Percentiles rank a stretch among this genome's conserved stretches.
Evolutionary conservation across 2,329 filamentous ascomycete genomes (phyloP).

Genomic region (Trichoderma koningii): DNA sequence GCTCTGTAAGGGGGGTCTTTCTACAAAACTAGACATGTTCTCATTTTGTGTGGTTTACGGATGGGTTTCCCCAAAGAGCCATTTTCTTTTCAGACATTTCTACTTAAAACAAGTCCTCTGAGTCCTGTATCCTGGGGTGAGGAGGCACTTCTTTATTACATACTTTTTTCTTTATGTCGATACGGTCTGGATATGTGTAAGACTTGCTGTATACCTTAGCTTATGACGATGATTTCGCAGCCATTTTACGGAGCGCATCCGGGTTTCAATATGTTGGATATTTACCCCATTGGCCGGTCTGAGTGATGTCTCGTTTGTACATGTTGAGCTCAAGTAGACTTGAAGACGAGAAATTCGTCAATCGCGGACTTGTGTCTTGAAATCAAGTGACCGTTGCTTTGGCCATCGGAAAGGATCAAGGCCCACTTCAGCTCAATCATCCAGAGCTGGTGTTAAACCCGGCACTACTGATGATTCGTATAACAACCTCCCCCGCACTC

Average conservation of each 20-base stretch:
- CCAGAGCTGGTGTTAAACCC: too few species aligned
- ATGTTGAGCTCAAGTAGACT: too few species aligned
- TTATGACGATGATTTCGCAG: constrained; percentile 24
- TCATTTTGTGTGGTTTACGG: constrained; percentile 6
- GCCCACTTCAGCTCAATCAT: too few species aligned
- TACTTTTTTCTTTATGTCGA: constrained; percentile 19
- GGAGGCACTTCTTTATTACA: not conserved
- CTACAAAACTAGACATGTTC: not conserved
- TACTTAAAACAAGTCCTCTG: constrained; percentile 8
- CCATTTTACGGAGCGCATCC: constrained; percentile 19
- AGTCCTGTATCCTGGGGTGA: not conserved
- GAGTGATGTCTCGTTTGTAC: too few species aligned
- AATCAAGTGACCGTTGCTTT: too few species aligned
- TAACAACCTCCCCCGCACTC: too few species aligned
- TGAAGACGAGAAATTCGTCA: too few species aligned
- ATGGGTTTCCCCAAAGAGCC: constrained; percentile 1
- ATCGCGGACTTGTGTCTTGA: too few species aligned
- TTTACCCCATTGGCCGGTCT: not conserved
- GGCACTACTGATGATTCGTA: too few species aligned
- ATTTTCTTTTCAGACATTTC: not conserved
- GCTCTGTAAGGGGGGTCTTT: constrained; percentile 32
- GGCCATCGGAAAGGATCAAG: too few species aligned
- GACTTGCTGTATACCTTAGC: constrained; percentile 22
- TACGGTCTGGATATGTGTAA: constrained; percentile 24
- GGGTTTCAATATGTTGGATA: constrained; percentile 20